Evolutionary conservation across 1,139 yeast species (phyloP).

Genomic region (Suhomyces taliae): DNA sequence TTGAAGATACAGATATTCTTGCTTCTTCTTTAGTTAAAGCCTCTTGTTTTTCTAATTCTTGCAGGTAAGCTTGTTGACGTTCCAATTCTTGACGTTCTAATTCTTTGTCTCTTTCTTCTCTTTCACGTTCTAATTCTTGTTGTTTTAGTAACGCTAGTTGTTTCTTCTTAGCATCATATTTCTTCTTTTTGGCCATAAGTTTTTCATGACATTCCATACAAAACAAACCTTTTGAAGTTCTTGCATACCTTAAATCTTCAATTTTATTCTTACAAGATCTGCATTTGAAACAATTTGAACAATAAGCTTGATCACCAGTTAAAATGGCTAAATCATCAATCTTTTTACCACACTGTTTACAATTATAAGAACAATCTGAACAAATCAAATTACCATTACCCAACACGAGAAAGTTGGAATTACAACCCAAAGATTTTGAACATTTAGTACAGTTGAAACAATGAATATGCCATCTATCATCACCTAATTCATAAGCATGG

Average conservation of each 20-base stretch:
- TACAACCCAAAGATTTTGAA: constrained; percentile 72
- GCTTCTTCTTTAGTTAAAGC: background rate
- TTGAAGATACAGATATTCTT: constrained; percentile 8
- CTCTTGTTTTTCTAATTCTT: background rate
- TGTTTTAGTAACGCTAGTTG: constrained; percentile 26
- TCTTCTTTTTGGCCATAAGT: constrained; percentile 65
- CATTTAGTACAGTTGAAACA: constrained; percentile 93
- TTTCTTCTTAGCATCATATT: constrained; percentile 49
- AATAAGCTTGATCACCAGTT: constrained; percentile 93
- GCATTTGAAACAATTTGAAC: constrained; percentile 88
- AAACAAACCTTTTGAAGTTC: constrained; percentile 90
- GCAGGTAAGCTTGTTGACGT: constrained; percentile 1
- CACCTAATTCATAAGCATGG: constrained; percentile 83
- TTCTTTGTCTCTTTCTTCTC: constrained; percentile 13
- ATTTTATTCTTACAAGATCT: constrained; percentile 85
- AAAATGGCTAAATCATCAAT: constrained; percentile 95
- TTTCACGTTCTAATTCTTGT: constrained; percentile 20
- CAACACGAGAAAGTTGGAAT: constrained; percentile 83
- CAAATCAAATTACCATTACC: constrained; percentile 94
- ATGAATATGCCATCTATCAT: constrained; percentile 92
- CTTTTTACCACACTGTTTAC: constrained; percentile 84
- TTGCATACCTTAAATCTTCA: constrained; percentile 87
- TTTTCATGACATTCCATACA: constrained; percentile 93
- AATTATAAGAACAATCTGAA: constrained; percentile 84
- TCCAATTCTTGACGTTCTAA: constrained; percentile 5